phyloP scores from a whole-genome alignment of 2,329 filamentous ascomycete genomes.

The Fusarium phyllophilum region DNA sequence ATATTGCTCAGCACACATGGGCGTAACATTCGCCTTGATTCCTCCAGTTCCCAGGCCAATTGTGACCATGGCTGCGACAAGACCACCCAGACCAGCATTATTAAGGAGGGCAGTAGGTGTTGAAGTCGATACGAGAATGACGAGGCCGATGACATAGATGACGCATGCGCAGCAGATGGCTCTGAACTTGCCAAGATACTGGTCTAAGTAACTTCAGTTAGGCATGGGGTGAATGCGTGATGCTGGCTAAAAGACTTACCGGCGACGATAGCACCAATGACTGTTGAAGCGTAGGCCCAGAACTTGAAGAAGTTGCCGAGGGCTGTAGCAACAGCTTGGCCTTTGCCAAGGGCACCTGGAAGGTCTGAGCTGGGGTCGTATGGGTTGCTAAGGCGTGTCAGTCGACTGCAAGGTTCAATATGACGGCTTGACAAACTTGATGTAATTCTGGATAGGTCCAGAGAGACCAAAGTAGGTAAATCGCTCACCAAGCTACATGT shows the following conservation, averaged over 20 bases:
- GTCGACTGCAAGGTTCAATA: too few species aligned
- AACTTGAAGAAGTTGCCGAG: slow-evolving; percentile 15
- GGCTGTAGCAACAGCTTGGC: not conserved
- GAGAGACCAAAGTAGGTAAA: slow-evolving; percentile 16
- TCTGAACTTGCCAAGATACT: not conserved
- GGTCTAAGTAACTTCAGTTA: not conserved
- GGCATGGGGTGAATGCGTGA: rapidly evolving
- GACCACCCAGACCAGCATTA: not conserved
- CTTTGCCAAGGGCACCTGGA: not conserved
- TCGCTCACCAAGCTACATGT: not conserved
- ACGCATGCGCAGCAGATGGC: not conserved
- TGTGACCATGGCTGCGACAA: not conserved
- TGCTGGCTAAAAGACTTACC: rapidly evolving
- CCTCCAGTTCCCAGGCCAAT: not conserved
- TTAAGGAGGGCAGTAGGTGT: not conserved
- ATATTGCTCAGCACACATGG: slow-evolving; percentile 8
- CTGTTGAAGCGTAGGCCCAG: slow-evolving; percentile 4
- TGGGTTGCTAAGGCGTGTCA: not conserved
- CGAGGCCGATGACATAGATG: not conserved
- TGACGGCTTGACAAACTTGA: not conserved
- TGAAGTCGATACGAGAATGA: slow-evolving; percentile 2
- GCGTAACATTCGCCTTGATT: not conserved
- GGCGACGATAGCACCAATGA: not conserved
- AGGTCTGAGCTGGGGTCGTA: not conserved
- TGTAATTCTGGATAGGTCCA: slow-evolving; percentile 1